Conservation (phyloP, 176 grass and related monocot species). For the Stipa capillata region DNA sequence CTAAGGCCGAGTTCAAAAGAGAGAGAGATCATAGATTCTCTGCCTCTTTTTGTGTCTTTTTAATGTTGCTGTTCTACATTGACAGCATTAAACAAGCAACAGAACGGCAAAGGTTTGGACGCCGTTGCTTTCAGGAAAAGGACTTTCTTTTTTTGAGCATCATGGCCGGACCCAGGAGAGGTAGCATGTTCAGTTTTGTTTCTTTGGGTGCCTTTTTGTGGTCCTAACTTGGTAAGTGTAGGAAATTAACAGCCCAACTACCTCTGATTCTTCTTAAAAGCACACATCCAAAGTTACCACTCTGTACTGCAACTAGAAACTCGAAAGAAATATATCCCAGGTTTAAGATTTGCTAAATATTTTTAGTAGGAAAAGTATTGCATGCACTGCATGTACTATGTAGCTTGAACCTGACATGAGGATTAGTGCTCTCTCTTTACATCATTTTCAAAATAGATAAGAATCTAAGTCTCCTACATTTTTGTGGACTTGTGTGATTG, state of each 20-base stretch:
- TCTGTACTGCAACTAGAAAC: not conserved
- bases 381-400: not conserved
- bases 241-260: not conserved
- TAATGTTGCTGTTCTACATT: conserved; percentile 3
- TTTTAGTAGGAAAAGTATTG: not conserved
- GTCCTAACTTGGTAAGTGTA: conserved; percentile 1
- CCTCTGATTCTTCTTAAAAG: conserved; percentile 22
- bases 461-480: not conserved
- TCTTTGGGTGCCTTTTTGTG: not conserved
- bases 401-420: not conserved
- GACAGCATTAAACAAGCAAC: too few species aligned
- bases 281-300: not conserved
- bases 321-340: not conserved
- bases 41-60: conserved; percentile 17
- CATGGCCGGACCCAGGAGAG: not conserved
- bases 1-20: conserved; percentile 8
- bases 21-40: conserved; percentile 12
- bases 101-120: too few species aligned
- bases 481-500: not conserved
- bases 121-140: too few species aligned
- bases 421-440: not conserved
- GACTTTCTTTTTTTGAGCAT: too few species aligned
- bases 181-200: not conserved
- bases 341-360: not conserved
- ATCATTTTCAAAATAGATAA: not conserved